Percentiles rank a stretch among this genome's conserved stretches.
phyloP scores from a whole-genome alignment of 1,284 basidiomycete genomes.

The Microbotryum lychnidis-dioicae region DNA sequence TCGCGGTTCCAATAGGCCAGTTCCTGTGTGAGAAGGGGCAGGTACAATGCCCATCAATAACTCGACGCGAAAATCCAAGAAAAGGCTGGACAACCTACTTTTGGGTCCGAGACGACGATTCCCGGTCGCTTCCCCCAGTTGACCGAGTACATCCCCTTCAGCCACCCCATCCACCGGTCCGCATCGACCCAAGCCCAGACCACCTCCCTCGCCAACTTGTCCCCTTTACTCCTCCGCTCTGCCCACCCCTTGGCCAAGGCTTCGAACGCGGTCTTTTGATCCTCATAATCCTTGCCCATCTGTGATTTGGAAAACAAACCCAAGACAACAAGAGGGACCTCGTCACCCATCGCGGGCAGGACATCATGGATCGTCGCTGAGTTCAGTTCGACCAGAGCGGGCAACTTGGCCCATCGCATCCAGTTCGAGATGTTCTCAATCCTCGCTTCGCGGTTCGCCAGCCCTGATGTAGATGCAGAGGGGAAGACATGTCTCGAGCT shows the following conservation, averaged over 20 bases:
- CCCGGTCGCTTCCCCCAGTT: slow-evolving; percentile 47
- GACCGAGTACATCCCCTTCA: slow-evolving; percentile 77
- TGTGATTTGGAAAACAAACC: no score
- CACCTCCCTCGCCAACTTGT: slow-evolving; percentile 49
- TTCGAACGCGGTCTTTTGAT: slow-evolving; percentile 46
- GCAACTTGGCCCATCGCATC: slow-evolving; percentile 60
- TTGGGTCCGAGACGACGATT: slow-evolving; percentile 69
- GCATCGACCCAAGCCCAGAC: slow-evolving; percentile 80
- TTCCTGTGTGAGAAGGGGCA: slow-evolving; percentile 43
- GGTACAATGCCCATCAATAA: not conserved
- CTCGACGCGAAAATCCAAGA: not conserved
- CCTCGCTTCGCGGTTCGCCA: slow-evolving; percentile 16
- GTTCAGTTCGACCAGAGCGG: slow-evolving; percentile 60
- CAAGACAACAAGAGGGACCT: slow-evolving; percentile 49
- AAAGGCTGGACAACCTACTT: slow-evolving; percentile 47
- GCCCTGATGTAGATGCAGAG: slow-evolving; percentile 10
- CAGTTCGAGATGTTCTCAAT: slow-evolving; percentile 44
- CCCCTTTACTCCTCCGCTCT: slow-evolving; percentile 33
- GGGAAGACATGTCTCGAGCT: slow-evolving; percentile 38
- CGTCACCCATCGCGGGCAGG: slow-evolving; percentile 52
- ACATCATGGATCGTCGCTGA: slow-evolving; percentile 66
- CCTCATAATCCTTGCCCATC: slow-evolving; percentile 33
- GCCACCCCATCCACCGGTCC: slow-evolving; percentile 69
- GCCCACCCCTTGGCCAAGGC: slow-evolving; percentile 59
- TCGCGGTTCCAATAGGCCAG: slow-evolving; percentile 61